Percentiles rank a stretch among this genome's conserved stretches.
These are phyloP conservation scores for Neonectria punicea DNA, from an alignment of 2,329 filamentous ascomycete genomes.

Conservation along the genomic window DNA sequence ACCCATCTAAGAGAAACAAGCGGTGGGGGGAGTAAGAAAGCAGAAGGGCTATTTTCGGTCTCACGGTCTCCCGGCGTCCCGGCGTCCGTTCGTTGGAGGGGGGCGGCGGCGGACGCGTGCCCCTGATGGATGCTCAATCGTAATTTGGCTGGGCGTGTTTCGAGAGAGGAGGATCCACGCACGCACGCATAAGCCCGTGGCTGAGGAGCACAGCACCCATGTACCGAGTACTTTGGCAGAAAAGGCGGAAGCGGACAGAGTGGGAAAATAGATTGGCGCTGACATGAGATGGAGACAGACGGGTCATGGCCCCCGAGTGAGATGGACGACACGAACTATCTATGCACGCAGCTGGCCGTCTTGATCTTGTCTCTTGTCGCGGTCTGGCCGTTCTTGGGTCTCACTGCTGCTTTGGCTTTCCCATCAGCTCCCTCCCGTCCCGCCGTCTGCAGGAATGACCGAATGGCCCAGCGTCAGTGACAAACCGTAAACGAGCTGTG, in stretches of 20 bases:
- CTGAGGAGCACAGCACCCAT: constrained; percentile 16
- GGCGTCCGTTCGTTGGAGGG: too few species aligned
- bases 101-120: too few species aligned
- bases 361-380: too few species aligned
- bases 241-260: constrained; percentile 5
- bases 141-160: too few species aligned
- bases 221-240: constrained; percentile 27
- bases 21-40: constrained; percentile 30
- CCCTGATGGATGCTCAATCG: not conserved
- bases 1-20: not conserved
- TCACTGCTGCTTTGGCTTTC: too few species aligned
- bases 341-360: not conserved
- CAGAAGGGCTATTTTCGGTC: not conserved
- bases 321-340: not conserved
- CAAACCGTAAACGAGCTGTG: not conserved
- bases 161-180: too few species aligned
- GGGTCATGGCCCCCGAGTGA: not conserved
- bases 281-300: constrained; percentile 16
- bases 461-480: not conserved
- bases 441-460: too few species aligned
- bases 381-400: too few species aligned
- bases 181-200: constrained; percentile 6
- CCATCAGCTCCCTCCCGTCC: too few species aligned
- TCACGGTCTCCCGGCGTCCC: too few species aligned
- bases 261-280: constrained; percentile 19